These are phyloP conservation scores for Salix koriyanagi DNA, from an alignment of 345 rosid species.

Conservation along the genomic window DNA sequence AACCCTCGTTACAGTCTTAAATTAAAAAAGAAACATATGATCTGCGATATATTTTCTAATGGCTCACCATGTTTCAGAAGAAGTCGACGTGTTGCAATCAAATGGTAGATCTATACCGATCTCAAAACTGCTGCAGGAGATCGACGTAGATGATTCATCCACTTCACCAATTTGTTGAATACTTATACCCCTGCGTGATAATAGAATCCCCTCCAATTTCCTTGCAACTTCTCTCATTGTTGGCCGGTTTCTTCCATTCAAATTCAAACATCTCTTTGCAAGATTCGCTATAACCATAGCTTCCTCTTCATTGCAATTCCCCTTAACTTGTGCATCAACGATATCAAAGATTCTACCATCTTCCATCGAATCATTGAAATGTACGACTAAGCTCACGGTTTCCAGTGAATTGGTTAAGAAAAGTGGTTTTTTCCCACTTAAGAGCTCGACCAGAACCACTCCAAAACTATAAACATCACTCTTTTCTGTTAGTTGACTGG, in stretches of 20 bases:
- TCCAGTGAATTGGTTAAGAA: background rate
- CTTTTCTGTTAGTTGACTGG: slow-evolving; percentile 14
- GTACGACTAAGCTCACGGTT: slow-evolving; percentile 11
- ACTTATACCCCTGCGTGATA: too few species aligned
- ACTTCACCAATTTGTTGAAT: too few species aligned
- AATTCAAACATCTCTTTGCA: slow-evolving; percentile 6
- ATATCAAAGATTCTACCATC: slow-evolving; percentile 1
- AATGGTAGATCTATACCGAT: too few species aligned
- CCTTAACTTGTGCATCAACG: background rate
- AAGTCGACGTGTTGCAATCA: too few species aligned
- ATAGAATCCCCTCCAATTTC: slow-evolving; percentile 7
- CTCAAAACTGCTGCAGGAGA: too few species aligned
- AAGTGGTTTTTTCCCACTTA: slow-evolving; percentile 16
- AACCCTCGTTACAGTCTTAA: too few species aligned
- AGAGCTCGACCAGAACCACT: slow-evolving; percentile 16
- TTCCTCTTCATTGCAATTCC: background rate
- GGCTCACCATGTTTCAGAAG: too few species aligned
- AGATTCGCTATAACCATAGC: background rate
- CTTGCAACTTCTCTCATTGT: slow-evolving; percentile 13
- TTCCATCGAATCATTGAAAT: slow-evolving; percentile 8
- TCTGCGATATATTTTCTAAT: too few species aligned
- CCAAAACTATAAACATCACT: slow-evolving; percentile 30
- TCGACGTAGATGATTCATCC: too few species aligned
- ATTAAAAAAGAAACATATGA: too few species aligned
- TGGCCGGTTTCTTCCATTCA: slow-evolving; percentile 3